Percentiles rank a stretch among this genome's conserved stretches.
These are phyloP conservation scores for Pestalotiopsis sp. DNA, from an alignment of 2,329 filamentous ascomycete genomes.

Conservation along the genomic window DNA sequence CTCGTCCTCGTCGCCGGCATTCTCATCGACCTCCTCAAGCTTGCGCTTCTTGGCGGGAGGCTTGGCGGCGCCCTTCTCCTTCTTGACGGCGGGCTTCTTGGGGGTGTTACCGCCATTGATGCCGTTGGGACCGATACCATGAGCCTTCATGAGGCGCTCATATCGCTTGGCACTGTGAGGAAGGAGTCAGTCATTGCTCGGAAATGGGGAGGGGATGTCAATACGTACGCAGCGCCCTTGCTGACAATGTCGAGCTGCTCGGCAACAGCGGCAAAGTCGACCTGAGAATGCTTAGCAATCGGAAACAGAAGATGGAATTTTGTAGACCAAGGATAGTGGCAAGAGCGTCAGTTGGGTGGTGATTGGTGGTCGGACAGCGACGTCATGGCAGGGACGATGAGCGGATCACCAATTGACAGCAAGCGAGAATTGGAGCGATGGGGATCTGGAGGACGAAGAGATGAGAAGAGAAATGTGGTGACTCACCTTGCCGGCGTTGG, in stretches of 20 bases:
- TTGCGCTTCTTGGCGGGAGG: conserved; percentile 31
- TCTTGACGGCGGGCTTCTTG: conserved; percentile 12
- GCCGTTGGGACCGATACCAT: conserved; percentile 44
- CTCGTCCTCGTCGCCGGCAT: conserved; percentile 34
- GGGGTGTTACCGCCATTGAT: conserved; percentile 23
- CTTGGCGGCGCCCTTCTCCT: conserved; percentile 20
- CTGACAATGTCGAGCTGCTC: conserved; percentile 62
- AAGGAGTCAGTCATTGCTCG: background rate
- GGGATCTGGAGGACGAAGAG: background rate
- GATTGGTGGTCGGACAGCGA: background rate
- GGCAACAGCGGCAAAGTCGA: conserved; percentile 68
- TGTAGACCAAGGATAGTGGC: background rate
- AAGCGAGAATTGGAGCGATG: conserved; percentile 1
- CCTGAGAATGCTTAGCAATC: conserved; percentile 40
- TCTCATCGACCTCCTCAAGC: conserved; percentile 36
- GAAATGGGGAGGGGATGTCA: background rate
- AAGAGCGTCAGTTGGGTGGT: background rate
- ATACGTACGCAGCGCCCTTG: conserved; percentile 71
- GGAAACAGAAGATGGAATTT: background rate
- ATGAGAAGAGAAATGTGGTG: background rate
- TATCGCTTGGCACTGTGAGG: conserved; percentile 64
- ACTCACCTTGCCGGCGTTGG: conserved; percentile 60
- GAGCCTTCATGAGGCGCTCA: conserved; percentile 64
- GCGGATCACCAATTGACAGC: background rate
- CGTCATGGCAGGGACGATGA: background rate